Evolutionary conservation across 2,329 filamentous ascomycete species (phyloP).

Genomic region (Diplodia seriata): DNA sequence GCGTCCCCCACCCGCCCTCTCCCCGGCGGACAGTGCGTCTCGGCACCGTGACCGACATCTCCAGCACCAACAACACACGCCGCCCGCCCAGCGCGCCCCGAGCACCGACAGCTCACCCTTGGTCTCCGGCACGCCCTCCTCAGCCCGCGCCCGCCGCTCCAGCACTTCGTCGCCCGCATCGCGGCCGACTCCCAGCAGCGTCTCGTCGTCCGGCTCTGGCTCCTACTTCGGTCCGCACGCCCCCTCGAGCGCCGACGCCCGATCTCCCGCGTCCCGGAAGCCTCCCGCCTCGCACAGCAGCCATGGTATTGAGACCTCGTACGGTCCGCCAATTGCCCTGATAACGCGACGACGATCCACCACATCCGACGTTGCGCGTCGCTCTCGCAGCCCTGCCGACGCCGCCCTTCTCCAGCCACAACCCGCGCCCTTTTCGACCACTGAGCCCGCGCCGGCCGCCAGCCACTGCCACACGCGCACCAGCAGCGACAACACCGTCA

Average conservation of each 20-base stretch:
- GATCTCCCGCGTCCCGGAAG: constrained; percentile 45
- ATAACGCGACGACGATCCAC: constrained; percentile 51
- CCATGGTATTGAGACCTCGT: constrained; percentile 58
- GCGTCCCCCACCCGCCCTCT: constrained; percentile 22
- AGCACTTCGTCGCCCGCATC: constrained; percentile 30
- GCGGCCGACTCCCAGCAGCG: constrained; percentile 29
- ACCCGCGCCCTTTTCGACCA: constrained; percentile 34
- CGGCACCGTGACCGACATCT: constrained; percentile 31
- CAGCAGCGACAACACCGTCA: constrained; percentile 34
- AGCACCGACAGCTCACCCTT: constrained; percentile 25
- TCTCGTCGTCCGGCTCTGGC: constrained; percentile 34
- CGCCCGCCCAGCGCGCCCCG: constrained; percentile 23
- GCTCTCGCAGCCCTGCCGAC: constrained; percentile 42
- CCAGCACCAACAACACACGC: constrained; percentile 29
- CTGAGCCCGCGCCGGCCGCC: constrained; percentile 8
- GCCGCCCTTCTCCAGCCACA: constrained; percentile 43
- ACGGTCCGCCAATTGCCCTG: constrained; percentile 59
- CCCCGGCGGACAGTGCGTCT: constrained; percentile 31
- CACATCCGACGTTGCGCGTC: constrained; percentile 44
- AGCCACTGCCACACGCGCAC: constrained; percentile 35
- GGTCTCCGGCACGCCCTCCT: constrained; percentile 25
- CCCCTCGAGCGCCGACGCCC: constrained; percentile 41
- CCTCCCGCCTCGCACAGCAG: constrained; percentile 57
- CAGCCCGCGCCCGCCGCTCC: constrained; percentile 19
- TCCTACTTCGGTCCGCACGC: constrained; percentile 45